Evolutionary conservation across 1,139 yeast species (phyloP), one percentile per base, ranked within the genome.

Genomic region (Blastobotrys proliferans): DNA sequence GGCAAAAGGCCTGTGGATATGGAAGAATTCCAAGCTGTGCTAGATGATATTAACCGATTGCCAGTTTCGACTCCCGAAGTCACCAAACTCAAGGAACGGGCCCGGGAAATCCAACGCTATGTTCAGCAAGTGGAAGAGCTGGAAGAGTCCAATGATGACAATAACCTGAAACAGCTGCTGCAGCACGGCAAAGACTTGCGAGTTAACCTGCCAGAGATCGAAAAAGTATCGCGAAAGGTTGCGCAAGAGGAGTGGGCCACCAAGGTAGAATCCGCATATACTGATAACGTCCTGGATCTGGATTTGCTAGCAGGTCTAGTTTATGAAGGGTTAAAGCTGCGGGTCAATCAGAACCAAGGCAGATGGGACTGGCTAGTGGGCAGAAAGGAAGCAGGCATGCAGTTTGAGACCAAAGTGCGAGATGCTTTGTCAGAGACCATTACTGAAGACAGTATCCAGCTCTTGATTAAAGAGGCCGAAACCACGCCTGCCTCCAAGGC

Each of bases 121-220:
- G 80, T 25, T 48, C 61, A 68, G 35, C 72, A 75, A 10, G 77
- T 78, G 22, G 58, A 74, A 14, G 51, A 60, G 3, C 8, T 8
- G 10, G 26, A 22, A 11, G 10, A 22, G 26, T 22, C 26, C 8
- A 11, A 11, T 22, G 28, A 16, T 9, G 6, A 35, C 20, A 18
- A 35, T 24, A 30, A 35, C 8, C 59, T 62, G 33, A 48, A 53
- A 26, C 66, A 58, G 18, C 47, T 68, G 49, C 54, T 68, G 18
- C 63, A 61, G 24, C 53, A 77, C 26, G 90, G 90, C 1, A 71
- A 70, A 47, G 71, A 79, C 11, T 74, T 81, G 55, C 84, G 84
- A 3, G 61, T 83, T 27, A 70, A 68, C 8, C 60, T 83, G 17
- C 74, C 79, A 1, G 73, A 82, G 1, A 64, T 79, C 28, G 62